Percentiles rank a stretch among this genome's conserved stretches.
These are phyloP conservation scores for Neofusicoccum cordaticola DNA, from an alignment of 2,329 filamentous ascomycete genomes.

Conservation along the genomic window DNA sequence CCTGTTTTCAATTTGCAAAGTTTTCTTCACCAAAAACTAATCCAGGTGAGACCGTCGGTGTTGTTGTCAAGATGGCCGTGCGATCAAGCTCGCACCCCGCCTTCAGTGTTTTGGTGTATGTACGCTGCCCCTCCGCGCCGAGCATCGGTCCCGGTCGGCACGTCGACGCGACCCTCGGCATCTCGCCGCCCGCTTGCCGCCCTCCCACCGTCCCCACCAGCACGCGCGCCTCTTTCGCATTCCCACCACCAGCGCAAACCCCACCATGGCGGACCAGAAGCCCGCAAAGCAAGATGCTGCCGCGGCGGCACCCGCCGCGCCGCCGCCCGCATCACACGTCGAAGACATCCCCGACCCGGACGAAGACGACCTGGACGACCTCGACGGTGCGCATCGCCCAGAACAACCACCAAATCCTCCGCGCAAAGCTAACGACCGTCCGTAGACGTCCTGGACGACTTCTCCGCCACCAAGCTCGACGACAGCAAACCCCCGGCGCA, in stretches of 20 bases:
- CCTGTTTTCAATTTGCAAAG: too few relatives aligned
- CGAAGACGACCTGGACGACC: conserved; percentile 85
- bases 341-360: conserved; percentile 69
- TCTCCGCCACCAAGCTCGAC: conserved; percentile 64
- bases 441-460: conserved; percentile 87
- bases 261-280: conserved; percentile 9
- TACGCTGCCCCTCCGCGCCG: background rate
- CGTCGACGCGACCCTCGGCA: background rate
- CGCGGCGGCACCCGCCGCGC: background rate
- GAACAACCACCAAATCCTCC: background rate
- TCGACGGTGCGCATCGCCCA: conserved; percentile 65
- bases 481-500: conserved; percentile 33
- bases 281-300: background rate
- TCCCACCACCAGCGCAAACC: background rate
- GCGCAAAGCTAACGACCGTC: background rate
- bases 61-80: too few relatives aligned
- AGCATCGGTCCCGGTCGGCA: background rate
- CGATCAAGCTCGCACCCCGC: background rate
- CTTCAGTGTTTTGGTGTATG: background rate
- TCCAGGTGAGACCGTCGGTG: too few relatives aligned
- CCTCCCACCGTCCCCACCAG: background rate
- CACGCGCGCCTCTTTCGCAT: background rate
- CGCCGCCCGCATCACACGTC: conserved; percentile 16
- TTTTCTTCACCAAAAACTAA: background rate
- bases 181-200: background rate